A percentile compares a stretch with the other conserved stretches of the same genome.
phyloP scores from a whole-genome alignment of 2,329 filamentous ascomycete genomes.

The Cladophialophora chaetospira region DNA sequence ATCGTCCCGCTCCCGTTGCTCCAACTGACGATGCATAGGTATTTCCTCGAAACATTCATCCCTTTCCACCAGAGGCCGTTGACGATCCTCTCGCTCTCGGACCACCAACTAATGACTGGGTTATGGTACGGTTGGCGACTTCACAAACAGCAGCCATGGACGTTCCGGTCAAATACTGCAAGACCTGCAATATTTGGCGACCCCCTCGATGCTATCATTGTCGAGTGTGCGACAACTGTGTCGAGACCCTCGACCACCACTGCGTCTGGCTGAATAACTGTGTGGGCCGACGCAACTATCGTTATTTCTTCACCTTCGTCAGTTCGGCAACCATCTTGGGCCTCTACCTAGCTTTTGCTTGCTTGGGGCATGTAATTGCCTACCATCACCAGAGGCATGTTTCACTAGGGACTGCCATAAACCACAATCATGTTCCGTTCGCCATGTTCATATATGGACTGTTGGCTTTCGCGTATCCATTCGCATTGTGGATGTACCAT shows the following conservation, averaged over 20 bases:
- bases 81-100: constrained; percentile 81
- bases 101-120: constrained; percentile 90
- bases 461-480: constrained; percentile 75
- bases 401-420: constrained; percentile 68
- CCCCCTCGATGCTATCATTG: constrained; percentile 95
- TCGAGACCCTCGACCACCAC: constrained; percentile 96
- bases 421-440: constrained; percentile 76
- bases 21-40: constrained; percentile 61
- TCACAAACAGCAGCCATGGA: constrained; percentile 85
- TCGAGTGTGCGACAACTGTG: constrained; percentile 92
- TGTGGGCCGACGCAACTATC: constrained; percentile 93
- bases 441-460: constrained; percentile 84
- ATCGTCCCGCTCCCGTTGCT: background rate
- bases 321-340: constrained; percentile 74
- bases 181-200: constrained; percentile 96
- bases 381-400: constrained; percentile 66
- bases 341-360: constrained; percentile 73
- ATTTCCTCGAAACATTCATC: constrained; percentile 86
- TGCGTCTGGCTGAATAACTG: constrained; percentile 99
- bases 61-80: constrained; percentile 73
- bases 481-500: constrained; percentile 83
- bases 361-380: constrained; percentile 75
- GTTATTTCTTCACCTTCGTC: constrained; percentile 95
- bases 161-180: constrained; percentile 96
- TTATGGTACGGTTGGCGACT: constrained; percentile 79